A percentile compares a stretch with the other conserved stretches of the same genome.
phyloP scores from a whole-genome alignment of 2,329 filamentous ascomycete species.

The Trichoderma citrinoviride region DNA sequence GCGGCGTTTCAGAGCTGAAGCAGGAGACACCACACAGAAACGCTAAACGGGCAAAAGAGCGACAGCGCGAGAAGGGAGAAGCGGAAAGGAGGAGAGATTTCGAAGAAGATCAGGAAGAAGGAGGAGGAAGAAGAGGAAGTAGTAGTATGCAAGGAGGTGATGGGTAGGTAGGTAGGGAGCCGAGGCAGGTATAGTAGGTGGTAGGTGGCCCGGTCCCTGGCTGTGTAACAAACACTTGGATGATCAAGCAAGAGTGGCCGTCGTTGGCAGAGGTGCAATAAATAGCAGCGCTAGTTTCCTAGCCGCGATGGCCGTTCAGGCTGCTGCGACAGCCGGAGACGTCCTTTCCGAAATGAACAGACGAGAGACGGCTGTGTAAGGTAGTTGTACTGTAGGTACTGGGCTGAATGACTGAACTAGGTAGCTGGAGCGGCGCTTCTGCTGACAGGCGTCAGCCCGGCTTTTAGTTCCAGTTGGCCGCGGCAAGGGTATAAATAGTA shows the following conservation, averaged over 20 bases:
- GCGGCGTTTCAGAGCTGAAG: constrained; percentile 18
- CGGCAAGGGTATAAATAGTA: neutral
- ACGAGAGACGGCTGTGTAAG: no score
- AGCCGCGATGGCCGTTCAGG: constrained; percentile 11
- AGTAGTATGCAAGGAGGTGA: no score
- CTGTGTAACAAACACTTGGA: no score
- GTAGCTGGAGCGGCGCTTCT: constrained; percentile 4
- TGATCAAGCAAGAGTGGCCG: neutral
- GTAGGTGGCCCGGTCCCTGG: no score
- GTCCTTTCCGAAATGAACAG: neutral
- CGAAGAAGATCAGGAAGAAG: neutral
- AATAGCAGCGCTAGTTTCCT: neutral
- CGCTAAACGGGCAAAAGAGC: constrained; percentile 3
- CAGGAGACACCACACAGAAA: constrained; percentile 8
- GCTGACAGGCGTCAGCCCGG: constrained; percentile 18
- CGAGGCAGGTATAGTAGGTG: no score
- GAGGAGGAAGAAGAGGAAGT: no score
- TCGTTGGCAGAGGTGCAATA: neutral
- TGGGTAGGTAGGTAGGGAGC: no score
- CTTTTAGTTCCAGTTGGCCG: neutral
- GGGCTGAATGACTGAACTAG: neutral
- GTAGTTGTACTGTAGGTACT: no score
- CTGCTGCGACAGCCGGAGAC: constrained; percentile 11
- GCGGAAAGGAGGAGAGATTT: neutral
- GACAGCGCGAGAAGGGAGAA: neutral